Conservation (phyloP, 2,329 filamentous ascomycete genomes). For the Pseudogymnoascus pannorum region DNA sequence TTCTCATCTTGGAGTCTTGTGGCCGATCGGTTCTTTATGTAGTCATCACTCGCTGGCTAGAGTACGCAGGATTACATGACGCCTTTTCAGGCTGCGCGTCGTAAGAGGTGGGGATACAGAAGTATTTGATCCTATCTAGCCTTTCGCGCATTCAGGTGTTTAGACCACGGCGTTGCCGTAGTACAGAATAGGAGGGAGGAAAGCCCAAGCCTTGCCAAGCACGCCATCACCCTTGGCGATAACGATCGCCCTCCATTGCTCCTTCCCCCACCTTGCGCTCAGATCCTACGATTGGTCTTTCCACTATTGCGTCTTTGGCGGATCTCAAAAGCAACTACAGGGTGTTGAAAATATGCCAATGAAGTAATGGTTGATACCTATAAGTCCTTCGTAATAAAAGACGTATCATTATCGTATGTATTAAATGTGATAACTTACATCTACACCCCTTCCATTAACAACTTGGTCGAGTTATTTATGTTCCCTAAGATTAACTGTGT, state of each 20-base stretch:
- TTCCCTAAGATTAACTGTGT: background rate
- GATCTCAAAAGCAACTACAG: background rate
- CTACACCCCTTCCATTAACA: too few relatives aligned
- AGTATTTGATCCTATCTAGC: background rate
- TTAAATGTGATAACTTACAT: background rate
- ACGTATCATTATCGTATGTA: background rate
- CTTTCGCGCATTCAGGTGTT: background rate
- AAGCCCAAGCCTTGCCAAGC: background rate
- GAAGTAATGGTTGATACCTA: background rate
- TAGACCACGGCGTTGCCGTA: background rate
- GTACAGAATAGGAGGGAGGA: background rate
- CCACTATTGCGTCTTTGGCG: background rate
- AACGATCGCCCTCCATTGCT: background rate
- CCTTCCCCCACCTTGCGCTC: background rate
- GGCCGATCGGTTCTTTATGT: background rate
- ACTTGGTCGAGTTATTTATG: too few relatives aligned
- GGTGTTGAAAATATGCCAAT: background rate
- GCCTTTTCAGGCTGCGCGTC: background rate
- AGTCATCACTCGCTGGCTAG: background rate
- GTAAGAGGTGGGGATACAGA: background rate
- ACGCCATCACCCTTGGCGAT: conserved; percentile 1
- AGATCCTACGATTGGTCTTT: background rate
- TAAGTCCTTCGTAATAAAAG: background rate
- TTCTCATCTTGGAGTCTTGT: background rate
- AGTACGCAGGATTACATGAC: background rate